Evolutionary conservation across 2,329 filamentous ascomycete genomes (phyloP).

Genomic region (Aquanectria penicillioides): DNA sequence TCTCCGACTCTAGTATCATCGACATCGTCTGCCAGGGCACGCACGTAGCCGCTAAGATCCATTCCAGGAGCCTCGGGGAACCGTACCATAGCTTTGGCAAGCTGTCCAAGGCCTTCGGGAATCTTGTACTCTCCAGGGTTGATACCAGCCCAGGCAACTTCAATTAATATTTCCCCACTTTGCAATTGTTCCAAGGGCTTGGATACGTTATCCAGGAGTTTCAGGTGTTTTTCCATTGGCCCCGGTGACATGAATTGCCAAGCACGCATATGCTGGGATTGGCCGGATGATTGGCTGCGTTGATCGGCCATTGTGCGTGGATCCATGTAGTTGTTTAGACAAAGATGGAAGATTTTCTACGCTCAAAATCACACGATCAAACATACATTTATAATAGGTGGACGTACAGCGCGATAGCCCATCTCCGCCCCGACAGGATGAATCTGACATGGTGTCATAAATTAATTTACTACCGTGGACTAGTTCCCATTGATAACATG

Average conservation of each 20-base stretch:
- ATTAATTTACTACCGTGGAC: too few relatives aligned
- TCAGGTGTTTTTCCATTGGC: slow-evolving; percentile 33
- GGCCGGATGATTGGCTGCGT: background rate
- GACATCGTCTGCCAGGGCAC: slow-evolving; percentile 42
- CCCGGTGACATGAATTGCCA: slow-evolving; percentile 42
- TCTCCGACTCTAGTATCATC: slow-evolving; percentile 50
- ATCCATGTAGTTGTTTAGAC: too few relatives aligned
- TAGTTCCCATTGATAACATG: too few relatives aligned
- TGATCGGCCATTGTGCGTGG: slow-evolving; percentile 14
- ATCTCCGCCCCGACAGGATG: too few relatives aligned
- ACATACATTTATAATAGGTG: too few relatives aligned
- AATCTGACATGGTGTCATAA: too few relatives aligned
- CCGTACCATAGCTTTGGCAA: slow-evolving; percentile 42
- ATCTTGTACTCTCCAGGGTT: slow-evolving; percentile 64
- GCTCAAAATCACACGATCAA: too few relatives aligned
- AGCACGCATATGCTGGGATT: slow-evolving; percentile 38
- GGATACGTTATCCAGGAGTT: slow-evolving; percentile 31
- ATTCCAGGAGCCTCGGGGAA: slow-evolving; percentile 57
- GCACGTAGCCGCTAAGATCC: slow-evolving; percentile 63
- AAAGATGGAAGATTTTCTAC: too few relatives aligned
- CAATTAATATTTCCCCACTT: slow-evolving; percentile 51
- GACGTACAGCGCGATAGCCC: too few relatives aligned
- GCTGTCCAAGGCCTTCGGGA: slow-evolving; percentile 50
- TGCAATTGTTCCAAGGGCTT: slow-evolving; percentile 33
- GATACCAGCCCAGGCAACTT: slow-evolving; percentile 53